phyloP scores from a whole-genome alignment of 495 filamentous ascomycete genomes.

The Trichoderma asperelloides region DNA sequence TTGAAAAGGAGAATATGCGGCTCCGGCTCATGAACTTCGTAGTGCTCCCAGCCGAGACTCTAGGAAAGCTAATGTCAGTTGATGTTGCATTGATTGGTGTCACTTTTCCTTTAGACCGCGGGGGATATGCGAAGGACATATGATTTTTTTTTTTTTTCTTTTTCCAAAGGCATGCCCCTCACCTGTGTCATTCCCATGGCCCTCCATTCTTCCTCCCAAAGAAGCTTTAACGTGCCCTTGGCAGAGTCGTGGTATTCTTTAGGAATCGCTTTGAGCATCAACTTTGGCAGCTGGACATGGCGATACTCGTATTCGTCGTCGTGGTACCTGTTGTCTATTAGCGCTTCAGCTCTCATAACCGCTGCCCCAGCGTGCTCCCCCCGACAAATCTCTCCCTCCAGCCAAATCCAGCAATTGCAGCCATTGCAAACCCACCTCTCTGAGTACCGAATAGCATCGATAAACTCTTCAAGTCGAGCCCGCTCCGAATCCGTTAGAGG shows the following conservation, averaged over 20 bases:
- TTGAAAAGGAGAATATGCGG: slow-evolving; percentile 98
- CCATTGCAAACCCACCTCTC: slow-evolving; percentile 58
- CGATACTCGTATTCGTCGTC: slow-evolving; percentile 87
- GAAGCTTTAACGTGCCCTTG: slow-evolving; percentile 86
- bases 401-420: not conserved
- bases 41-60: slow-evolving; percentile 98
- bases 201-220: slow-evolving; percentile 98
- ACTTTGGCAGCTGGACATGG: slow-evolving; percentile 93
- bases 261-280: slow-evolving; percentile 95
- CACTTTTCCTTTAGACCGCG: not conserved
- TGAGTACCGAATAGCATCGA: slow-evolving; percentile 91
- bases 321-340: slow-evolving; percentile 53
- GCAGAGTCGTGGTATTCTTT: slow-evolving; percentile 87
- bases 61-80: slow-evolving; percentile 23
- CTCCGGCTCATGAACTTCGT: slow-evolving; percentile 97
- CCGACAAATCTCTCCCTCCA: not conserved
- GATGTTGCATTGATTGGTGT: not conserved
- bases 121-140: not conserved
- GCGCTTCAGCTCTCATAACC: not conserved
- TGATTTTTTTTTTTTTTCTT: too few relatives aligned
- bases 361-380: not conserved
- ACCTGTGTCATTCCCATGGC: slow-evolving; percentile 95
- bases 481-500: slow-evolving; percentile 73
- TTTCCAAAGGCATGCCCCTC: slow-evolving; percentile 16
- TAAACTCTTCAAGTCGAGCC: slow-evolving; percentile 77